A percentile compares a stretch with the other conserved stretches of the same genome.
phyloP scores from a whole-genome alignment of 1,139 yeast genomes.

The Blastobotrys niveus region DNA sequence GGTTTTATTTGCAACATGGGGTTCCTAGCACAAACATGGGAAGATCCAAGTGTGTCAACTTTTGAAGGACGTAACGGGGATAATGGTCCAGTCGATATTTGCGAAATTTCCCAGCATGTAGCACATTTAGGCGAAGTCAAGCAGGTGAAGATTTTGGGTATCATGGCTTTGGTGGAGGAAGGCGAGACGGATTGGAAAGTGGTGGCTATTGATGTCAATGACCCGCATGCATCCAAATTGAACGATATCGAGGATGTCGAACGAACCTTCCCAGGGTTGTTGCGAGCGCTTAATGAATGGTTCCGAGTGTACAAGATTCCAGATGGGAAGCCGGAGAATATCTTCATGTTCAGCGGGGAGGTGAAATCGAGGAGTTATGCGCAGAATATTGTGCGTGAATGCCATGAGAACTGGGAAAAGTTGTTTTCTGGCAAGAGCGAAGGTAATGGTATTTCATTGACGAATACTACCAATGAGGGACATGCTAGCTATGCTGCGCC shows the following conservation, averaged over 20 bases:
- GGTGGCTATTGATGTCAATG: slow-evolving; percentile 74
- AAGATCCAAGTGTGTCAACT: slow-evolving; percentile 49
- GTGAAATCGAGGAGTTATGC: slow-evolving; percentile 73
- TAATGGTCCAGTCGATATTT: slow-evolving; percentile 92
- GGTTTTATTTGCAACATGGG: slow-evolving; percentile 97
- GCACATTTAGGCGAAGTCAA: slow-evolving; percentile 61
- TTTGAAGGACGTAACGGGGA: slow-evolving; percentile 68
- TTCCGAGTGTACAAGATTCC: slow-evolving; percentile 94
- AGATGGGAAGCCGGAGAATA: slow-evolving; percentile 85
- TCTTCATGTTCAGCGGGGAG: slow-evolving; percentile 79
- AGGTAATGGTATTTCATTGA: slow-evolving; percentile 44
- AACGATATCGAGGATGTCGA: slow-evolving; percentile 81
- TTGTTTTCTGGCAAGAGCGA: slow-evolving; percentile 50
- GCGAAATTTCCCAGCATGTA: slow-evolving; percentile 58
- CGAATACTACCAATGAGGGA: slow-evolving; percentile 65
- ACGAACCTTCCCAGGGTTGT: slow-evolving; percentile 72
- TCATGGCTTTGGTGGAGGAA: slow-evolving; percentile 90
- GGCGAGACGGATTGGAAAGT: slow-evolving; percentile 99
- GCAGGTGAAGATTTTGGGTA: slow-evolving; percentile 86
- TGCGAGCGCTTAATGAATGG: slow-evolving; percentile 86
- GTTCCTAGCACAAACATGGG: slow-evolving; percentile 99
- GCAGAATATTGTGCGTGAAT: slow-evolving; percentile 63
- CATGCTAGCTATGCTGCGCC: slow-evolving; percentile 39
- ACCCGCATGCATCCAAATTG: slow-evolving; percentile 70
- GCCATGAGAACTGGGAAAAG: slow-evolving; percentile 67